Percentiles rank a stretch among this genome's conserved stretches.
These are phyloP conservation scores for Candida mattraensis DNA, from an alignment of 805 yeast species.

Conservation along the genomic window DNA sequence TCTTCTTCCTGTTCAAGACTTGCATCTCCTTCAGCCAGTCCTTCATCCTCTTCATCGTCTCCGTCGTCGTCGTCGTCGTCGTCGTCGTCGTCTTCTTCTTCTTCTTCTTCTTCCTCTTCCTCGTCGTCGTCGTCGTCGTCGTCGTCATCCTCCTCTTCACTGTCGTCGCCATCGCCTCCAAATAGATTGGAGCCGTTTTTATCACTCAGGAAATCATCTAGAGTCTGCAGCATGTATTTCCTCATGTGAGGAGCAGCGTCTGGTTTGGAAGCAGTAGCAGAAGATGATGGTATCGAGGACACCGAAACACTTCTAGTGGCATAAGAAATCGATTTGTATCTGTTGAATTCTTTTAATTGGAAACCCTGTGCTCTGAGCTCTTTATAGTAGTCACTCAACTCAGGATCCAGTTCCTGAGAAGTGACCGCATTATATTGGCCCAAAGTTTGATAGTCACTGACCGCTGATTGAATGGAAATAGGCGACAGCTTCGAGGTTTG, in stretches of 20 bases:
- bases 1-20: not conserved
- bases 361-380: slow-evolving; percentile 34
- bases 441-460: slow-evolving; percentile 2
- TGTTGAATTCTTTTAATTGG: slow-evolving; percentile 41
- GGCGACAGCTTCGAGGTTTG: slow-evolving; percentile 30
- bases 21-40: not conserved
- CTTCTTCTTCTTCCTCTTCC: slow-evolving; percentile 28
- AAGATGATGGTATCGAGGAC: not conserved
- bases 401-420: slow-evolving; percentile 19
- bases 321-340: slow-evolving; percentile 28
- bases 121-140: slow-evolving; percentile 30
- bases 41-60: slow-evolving; percentile 18
- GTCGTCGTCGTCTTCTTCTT: slow-evolving; percentile 31
- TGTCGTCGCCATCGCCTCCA: slow-evolving; percentile 26
- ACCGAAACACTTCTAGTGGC: slow-evolving; percentile 2
- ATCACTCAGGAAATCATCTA: slow-evolving; percentile 74
- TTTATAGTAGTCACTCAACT: slow-evolving; percentile 27
- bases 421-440: slow-evolving; percentile 18
- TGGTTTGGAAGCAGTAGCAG: not conserved
- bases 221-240: slow-evolving; percentile 64
- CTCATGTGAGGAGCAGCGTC: slow-evolving; percentile 21
- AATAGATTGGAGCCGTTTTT: slow-evolving; percentile 42
- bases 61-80: slow-evolving; percentile 30
- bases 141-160: slow-evolving; percentile 4
- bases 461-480: slow-evolving; percentile 1